Evolutionary conservation across 805 yeast species (phyloP), one percentile per base, ranked within the genome.

Genomic region (Candida silvicultrix): DNA sequence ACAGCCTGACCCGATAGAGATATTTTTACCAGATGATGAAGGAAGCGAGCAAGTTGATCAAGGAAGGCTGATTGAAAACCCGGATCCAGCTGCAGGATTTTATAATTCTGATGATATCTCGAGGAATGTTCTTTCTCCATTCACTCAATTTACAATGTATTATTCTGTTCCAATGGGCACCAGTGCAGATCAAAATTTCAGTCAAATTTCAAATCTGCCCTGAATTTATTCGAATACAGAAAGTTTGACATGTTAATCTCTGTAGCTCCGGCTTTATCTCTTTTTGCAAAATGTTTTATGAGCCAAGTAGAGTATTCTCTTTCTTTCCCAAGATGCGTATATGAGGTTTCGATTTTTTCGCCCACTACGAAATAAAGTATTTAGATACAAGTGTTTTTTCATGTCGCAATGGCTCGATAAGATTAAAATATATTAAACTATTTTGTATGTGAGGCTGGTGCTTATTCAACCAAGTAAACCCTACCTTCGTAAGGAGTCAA

Each of bases 401-500:
- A n/a, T n/a, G n/a, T n/a, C n/a, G n/a, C n/a, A n/a, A n/a, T n/a
- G n/a, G n/a, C n/a, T n/a, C n/a, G n/a, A n/a, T n/a, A n/a, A n/a
- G n/a, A n/a, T n/a, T n/a, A n/a, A n/a, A n/a, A n/a, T n/a, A n/a
- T n/a, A 28, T 11, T 28, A 11, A 10, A 28, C 14, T 28, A 28
- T 28, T 7, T 28, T 28, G 31, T 28, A 28, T 28, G 12, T 11
- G 12, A 28, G 12, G 12, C 4, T 28, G 9, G 12, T 10, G 12
- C 31, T 31, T 49, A 48, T 29, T 47, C 45, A 22, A 48, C 55
- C 43, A 42, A 56, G 59, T 69, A 73, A 14, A 71, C 57, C 61
- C 77, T 69, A 14, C 71, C 74, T 56, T 73, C 79, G 58, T 68
- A 74, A 37, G 78, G 71, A 41, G 60, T 53, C 53, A 74, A 66